Conservation (phyloP, 768 basidiomycete species). For the Flagelloscypha sp. region DNA sequence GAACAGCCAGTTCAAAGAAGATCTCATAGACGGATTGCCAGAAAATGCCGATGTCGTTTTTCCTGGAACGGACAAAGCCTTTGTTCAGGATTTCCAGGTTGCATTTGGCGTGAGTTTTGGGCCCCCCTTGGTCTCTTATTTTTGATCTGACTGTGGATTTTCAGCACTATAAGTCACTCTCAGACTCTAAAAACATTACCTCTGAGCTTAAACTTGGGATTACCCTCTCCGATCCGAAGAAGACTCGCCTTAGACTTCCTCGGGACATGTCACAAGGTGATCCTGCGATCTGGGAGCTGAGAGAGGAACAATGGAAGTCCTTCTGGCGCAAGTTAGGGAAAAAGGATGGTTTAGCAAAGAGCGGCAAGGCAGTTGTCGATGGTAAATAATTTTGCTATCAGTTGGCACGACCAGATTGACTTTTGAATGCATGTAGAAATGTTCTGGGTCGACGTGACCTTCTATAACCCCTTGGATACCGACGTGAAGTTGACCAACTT, state of each 20-base stretch:
- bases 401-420: neutral
- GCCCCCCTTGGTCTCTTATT: neutral
- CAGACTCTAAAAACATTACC: slow-evolving; percentile 32
- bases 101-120: slow-evolving; percentile 63
- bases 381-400: slow-evolving; percentile 32
- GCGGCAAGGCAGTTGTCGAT: slow-evolving; percentile 53
- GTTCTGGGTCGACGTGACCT: slow-evolving; percentile 67
- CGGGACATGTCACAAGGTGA: slow-evolving; percentile 39
- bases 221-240: slow-evolving; percentile 50
- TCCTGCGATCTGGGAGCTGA: slow-evolving; percentile 46
- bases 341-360: slow-evolving; percentile 43
- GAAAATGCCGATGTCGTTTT: slow-evolving; percentile 6
- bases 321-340: slow-evolving; percentile 52
- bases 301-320: slow-evolving; percentile 56
- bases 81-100: slow-evolving; percentile 81
- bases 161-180: slow-evolving; percentile 67
- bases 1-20: slow-evolving; percentile 21
- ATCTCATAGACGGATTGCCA: neutral
- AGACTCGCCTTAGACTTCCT: slow-evolving; percentile 50
- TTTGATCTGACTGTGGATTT: too few species aligned
- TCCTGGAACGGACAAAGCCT: slow-evolving; percentile 51
- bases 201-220: slow-evolving; percentile 55
- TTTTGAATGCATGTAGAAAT: slow-evolving; percentile 36
- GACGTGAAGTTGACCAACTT: slow-evolving; percentile 63
- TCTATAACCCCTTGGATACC: slow-evolving; percentile 67